Evolutionary conservation across 805 yeast species (phyloP).

Genomic region (Wickerhamomyces chambardii): DNA sequence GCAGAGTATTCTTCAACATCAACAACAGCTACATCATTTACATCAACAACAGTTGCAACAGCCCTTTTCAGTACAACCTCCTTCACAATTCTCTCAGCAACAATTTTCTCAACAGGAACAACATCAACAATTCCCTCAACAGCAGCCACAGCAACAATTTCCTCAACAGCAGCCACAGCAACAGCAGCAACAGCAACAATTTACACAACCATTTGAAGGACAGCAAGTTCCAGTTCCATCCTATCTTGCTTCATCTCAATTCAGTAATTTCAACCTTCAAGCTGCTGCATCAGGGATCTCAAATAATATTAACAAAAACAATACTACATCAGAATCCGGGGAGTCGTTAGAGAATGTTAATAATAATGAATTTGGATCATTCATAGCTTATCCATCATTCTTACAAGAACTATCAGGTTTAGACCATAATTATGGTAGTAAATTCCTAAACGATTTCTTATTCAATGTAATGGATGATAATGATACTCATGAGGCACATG

Average conservation of each 20-base stretch:
- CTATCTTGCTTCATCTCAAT: no score
- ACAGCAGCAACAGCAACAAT: no score
- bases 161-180: no score
- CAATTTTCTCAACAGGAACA: background rate
- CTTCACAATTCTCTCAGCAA: no score
- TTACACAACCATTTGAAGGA: no score
- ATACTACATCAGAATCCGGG: background rate
- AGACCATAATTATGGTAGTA: constrained; percentile 4
- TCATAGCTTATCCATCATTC: background rate
- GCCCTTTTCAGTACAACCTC: no score
- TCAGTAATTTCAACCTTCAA: no score
- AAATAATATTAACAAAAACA: no score
- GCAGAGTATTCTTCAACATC: background rate
- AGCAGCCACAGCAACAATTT: background rate
- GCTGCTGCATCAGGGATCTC: no score
- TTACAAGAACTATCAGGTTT: background rate
- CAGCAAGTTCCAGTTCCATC: no score
- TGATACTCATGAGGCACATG: no score
- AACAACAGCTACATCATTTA: background rate
- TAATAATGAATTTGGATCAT: no score
- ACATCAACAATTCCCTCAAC: background rate
- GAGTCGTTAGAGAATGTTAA: background rate
- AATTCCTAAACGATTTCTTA: constrained; percentile 14
- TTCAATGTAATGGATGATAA: constrained; percentile 11
- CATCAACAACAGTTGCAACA: background rate